Conservation (phyloP, 805 yeast genomes). For the Wickerhamomyces ciferrii region DNA sequence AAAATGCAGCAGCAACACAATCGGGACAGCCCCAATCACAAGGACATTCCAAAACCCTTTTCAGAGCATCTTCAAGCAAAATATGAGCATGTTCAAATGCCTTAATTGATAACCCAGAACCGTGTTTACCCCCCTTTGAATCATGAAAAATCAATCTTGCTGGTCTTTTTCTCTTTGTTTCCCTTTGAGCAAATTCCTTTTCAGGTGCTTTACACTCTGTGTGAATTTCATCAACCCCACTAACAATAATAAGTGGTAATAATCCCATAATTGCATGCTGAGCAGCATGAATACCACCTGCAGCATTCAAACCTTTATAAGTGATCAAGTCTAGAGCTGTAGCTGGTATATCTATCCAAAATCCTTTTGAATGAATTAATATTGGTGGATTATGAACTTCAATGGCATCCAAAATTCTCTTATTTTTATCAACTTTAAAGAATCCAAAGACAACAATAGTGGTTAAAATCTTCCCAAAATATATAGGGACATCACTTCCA, state of each 20-base stretch:
- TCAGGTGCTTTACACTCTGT: conserved; percentile 98
- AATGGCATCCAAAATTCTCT: conserved; percentile 85
- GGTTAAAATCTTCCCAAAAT: conserved; percentile 68
- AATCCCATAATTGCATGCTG: conserved; percentile 85
- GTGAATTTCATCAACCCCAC: conserved; percentile 71
- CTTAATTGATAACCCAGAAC: conserved; percentile 75
- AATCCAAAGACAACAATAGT: conserved; percentile 86
- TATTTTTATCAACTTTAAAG: conserved; percentile 74
- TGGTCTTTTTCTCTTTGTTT: conserved; percentile 71
- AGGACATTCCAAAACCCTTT: conserved; percentile 56
- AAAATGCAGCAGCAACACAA: conserved; percentile 79
- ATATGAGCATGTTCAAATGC: conserved; percentile 76
- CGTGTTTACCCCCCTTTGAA: conserved; percentile 72
- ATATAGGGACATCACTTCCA: conserved; percentile 52
- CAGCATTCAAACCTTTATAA: conserved; percentile 55
- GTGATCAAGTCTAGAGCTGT: conserved; percentile 54
- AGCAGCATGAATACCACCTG: conserved; percentile 96
- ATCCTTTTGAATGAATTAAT: conserved; percentile 62
- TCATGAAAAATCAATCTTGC: conserved; percentile 84
- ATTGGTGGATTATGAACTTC: conserved; percentile 91
- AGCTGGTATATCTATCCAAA: conserved; percentile 86
- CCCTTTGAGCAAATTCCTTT: conserved; percentile 81
- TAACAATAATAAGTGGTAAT: conserved; percentile 66
- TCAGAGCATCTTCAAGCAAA: conserved; percentile 54
- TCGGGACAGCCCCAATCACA: conserved; percentile 69